Base-by-base conservation (phyloP, 441 rosid species). In the California macrophylla region DNA sequence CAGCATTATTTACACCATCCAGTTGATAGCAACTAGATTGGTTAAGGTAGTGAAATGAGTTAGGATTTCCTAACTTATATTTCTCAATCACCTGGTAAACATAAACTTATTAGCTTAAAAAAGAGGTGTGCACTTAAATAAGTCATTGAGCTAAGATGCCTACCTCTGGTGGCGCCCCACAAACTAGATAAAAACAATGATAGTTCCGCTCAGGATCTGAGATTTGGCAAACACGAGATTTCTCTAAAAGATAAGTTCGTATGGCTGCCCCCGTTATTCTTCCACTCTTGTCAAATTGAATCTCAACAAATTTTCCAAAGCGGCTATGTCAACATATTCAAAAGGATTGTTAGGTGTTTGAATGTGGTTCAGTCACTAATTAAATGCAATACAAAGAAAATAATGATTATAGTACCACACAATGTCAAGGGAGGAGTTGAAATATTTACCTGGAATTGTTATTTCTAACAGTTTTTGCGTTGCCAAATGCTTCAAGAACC, bases 81-180 rank as follows among this genome's bases (percentile, higher is more conserved):
- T 77, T 93, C 54, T 89, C 97, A 62, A 89, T 76, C 75, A 88
- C 97, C 98, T 93, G 85, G 30, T 69, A 26, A 72, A 66, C 36
- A 72, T 3, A 21, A 72, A 52, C 30, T 36, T 71, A 66, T 18
- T 24, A 52, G 29, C 29, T 58, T 58, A 58, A 58, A n/a, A 66
- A 0, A 32, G 61, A 67, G 58, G 66, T 68, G 50, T 32, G 45
- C 67, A 66, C 25, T 28, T 6, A 42, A 32, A 69, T 50, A 63
- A 4, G 52, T 52, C 10, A 69, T 65, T 38, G 26, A 34, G 36
- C 28, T 24, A 23, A 54, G 72, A 50, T 72, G 70, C 38, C 42
- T 85, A 89, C 98, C 96, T 94, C 97, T 58, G 86, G 97, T 15
- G 99, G 99, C 66, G 99, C 99, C 9, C 91, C 89, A 83, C 99